Evolutionary conservation across 2,329 filamentous ascomycete species (phyloP).

Genomic region (Aspergillus unguis): DNA sequence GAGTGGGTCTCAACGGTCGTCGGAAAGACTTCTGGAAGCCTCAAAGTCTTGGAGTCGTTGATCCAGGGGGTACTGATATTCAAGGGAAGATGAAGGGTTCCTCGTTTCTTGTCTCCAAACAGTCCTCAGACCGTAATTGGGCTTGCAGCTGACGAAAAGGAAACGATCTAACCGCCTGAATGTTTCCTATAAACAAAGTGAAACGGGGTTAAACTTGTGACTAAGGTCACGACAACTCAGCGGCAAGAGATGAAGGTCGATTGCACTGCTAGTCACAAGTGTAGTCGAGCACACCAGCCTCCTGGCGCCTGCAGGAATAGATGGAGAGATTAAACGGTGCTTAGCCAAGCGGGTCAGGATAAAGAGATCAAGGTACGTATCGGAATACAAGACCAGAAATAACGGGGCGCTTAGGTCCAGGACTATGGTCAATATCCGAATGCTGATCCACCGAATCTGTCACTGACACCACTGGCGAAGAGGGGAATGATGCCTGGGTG

Average conservation of each 20-base stretch:
- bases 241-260: slow-evolving; percentile 19
- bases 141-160: slow-evolving; percentile 4
- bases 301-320: slow-evolving; percentile 17
- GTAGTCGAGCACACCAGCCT: slow-evolving; percentile 13
- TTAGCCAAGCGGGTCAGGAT: slow-evolving; percentile 24
- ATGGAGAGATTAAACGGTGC: slow-evolving; percentile 23
- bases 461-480: slow-evolving; percentile 17
- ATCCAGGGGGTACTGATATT: slow-evolving; percentile 22
- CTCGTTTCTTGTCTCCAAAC: slow-evolving; percentile 13
- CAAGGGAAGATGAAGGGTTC: slow-evolving; percentile 15
- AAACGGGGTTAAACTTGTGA: slow-evolving; percentile 17
- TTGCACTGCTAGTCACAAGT: slow-evolving; percentile 19
- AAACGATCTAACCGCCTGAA: slow-evolving; percentile 10
- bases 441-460: slow-evolving; percentile 21
- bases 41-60: slow-evolving; percentile 22
- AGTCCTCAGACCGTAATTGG: slow-evolving; percentile 5
- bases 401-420: slow-evolving; percentile 16
- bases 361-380: slow-evolving; percentile 19
- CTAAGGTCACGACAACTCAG: slow-evolving; percentile 18
- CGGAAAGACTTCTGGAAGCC: slow-evolving; percentile 23
- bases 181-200: slow-evolving; percentile 7
- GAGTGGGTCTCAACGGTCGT: slow-evolving; percentile 29
- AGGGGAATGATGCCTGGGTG: slow-evolving; percentile 14
- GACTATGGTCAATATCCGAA: slow-evolving; percentile 16
- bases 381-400: slow-evolving; percentile 28